Evolutionary conservation across 2,329 filamentous ascomycete genomes (phyloP).

Genomic region (Xylariaceae sp.): DNA sequence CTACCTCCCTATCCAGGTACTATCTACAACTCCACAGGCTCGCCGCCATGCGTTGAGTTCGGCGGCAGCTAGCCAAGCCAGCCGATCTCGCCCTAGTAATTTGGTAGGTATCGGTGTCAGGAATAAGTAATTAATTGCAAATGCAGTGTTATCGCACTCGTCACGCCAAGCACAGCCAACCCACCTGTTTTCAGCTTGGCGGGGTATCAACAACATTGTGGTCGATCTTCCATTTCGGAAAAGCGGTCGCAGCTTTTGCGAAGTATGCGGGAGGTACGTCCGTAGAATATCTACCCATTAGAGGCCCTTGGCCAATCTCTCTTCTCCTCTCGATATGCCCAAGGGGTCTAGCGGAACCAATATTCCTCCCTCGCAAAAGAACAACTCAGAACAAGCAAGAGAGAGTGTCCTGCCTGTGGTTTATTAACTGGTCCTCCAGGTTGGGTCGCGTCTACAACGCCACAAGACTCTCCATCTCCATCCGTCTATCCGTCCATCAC

Average conservation of each 20-base stretch:
- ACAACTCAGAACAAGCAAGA: too few species aligned
- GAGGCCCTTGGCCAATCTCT: too few species aligned
- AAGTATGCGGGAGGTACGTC: background rate
- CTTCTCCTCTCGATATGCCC: too few species aligned
- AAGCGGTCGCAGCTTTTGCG: background rate
- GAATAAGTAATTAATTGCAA: background rate
- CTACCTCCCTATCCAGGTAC: background rate
- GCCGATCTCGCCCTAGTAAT: background rate
- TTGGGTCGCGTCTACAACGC: too few species aligned
- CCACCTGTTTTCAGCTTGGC: background rate
- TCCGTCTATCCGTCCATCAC: too few species aligned
- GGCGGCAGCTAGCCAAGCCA: conserved; percentile 5
- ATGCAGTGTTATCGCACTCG: background rate
- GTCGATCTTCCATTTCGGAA: background rate
- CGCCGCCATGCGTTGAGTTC: conserved; percentile 1
- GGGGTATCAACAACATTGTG: background rate
- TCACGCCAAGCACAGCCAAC: background rate
- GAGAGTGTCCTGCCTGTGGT: too few species aligned
- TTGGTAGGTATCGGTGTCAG: background rate
- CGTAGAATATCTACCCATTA: too few species aligned
- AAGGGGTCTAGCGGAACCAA: too few species aligned
- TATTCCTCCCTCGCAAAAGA: too few species aligned
- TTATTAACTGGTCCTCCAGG: too few species aligned
- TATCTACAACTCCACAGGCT: conserved; percentile 1
- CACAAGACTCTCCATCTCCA: too few species aligned